Percentiles rank a stretch among this genome's conserved stretches.
Conservation (phyloP, 331 rosid species). For the Stylosanthes scabra region DNA sequence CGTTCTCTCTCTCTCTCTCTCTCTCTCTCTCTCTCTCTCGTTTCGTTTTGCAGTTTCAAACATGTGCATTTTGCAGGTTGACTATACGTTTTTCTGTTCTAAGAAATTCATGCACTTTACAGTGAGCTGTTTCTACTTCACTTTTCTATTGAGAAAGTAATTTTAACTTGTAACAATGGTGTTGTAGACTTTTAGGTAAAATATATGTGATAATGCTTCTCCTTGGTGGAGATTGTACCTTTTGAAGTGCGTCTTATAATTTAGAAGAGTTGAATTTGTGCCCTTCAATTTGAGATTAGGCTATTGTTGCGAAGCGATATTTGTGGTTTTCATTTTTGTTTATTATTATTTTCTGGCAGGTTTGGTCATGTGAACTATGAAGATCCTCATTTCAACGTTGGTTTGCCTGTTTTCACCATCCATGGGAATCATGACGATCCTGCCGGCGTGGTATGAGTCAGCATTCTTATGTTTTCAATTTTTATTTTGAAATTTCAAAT, state of each 20-base stretch:
- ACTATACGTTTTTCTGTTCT: not conserved
- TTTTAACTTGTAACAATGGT: no score
- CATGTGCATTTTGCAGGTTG: not conserved
- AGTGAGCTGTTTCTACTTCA: no score
- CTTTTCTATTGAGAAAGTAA: no score
- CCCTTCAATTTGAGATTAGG: not conserved
- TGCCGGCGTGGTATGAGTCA: constrained; percentile 93
- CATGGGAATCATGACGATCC: constrained; percentile 99
- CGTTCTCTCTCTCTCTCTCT: constrained; percentile 12
- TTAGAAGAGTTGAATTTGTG: not conserved
- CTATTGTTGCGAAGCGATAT: not conserved
- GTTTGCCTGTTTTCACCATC: constrained; percentile 95
- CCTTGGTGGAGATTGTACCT: not conserved
- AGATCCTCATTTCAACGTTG: constrained; percentile 97
- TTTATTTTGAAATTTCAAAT: not conserved
- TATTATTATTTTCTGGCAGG: constrained; percentile 44
- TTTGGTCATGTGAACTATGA: constrained; percentile 98
- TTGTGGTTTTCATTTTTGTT: not conserved
- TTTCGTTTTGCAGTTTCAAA: not conserved
- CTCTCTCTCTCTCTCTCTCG: not conserved
- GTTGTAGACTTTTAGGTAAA: not conserved
- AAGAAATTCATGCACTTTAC: not conserved
- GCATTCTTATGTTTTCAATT: not conserved
- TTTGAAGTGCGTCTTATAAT: not conserved
- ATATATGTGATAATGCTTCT: not conserved